Percentiles rank a stretch among this genome's conserved stretches.
phyloP scores from a whole-genome alignment of 352 stramenopile genomes.

The Phytophthora pini region DNA sequence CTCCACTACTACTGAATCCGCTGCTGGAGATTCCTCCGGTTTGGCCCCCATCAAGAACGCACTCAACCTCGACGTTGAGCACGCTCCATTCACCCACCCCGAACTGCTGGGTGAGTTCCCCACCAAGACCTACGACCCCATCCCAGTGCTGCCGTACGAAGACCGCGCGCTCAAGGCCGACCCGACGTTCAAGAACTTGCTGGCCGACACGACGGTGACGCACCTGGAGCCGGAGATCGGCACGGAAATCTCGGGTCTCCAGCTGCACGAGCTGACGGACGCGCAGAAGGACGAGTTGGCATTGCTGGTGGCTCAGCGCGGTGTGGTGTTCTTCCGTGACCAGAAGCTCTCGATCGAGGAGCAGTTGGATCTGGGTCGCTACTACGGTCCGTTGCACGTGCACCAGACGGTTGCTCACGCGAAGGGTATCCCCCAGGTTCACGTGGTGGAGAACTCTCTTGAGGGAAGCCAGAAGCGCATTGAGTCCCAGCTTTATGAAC shows the following conservation, averaged over 20 bases:
- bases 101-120: slow-evolving; percentile 22
- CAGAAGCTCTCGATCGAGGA: slow-evolving; percentile 25
- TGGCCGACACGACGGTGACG: slow-evolving; percentile 21
- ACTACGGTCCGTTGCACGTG: slow-evolving; percentile 27
- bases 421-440: slow-evolving; percentile 20
- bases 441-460: slow-evolving; percentile 21
- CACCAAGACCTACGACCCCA: slow-evolving; percentile 26
- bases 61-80: slow-evolving; percentile 22
- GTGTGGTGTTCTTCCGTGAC: slow-evolving; percentile 31
- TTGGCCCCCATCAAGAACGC: slow-evolving; percentile 34
- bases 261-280: slow-evolving; percentile 30
- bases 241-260: slow-evolving; percentile 28
- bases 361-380: slow-evolving; percentile 25
- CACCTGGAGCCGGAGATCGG: slow-evolving; percentile 30
- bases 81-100: slow-evolving; percentile 19
- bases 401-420: slow-evolving; percentile 25
- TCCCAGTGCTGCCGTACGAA: slow-evolving; percentile 21
- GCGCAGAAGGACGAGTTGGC: slow-evolving; percentile 28
- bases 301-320: slow-evolving; percentile 21
- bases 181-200: slow-evolving; percentile 31
- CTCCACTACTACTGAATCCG: neutral
- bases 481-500: slow-evolving; percentile 27
- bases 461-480: slow-evolving; percentile 18
- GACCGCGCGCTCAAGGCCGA: slow-evolving; percentile 31
- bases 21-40: neutral